phyloP scores from a whole-genome alignment of 352 stramenopile species.

The Phytophthora pini region DNA sequence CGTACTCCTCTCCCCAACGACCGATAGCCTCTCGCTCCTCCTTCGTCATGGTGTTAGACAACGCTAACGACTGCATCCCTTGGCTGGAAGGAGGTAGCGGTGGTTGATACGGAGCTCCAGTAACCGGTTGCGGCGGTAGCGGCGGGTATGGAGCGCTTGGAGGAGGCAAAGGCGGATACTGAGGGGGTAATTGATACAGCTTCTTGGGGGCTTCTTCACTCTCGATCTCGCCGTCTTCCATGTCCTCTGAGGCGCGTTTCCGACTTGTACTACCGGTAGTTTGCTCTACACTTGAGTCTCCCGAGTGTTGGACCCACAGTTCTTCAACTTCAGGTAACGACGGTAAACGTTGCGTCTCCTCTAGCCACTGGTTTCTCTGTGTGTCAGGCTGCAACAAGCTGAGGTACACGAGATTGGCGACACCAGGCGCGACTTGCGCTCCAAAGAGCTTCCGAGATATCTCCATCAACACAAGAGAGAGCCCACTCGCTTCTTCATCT shows the following conservation, averaged over 20 bases:
- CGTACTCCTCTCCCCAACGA: constrained; percentile 86
- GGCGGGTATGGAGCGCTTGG: constrained; percentile 16
- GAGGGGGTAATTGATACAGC: constrained; percentile 12
- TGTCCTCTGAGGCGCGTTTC: constrained; percentile 26
- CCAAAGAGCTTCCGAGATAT: constrained; percentile 65
- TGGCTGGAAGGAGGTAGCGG: constrained; percentile 10
- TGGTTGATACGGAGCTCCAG: constrained; percentile 16
- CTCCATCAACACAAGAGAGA: constrained; percentile 69
- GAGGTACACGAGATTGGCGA: constrained; percentile 80
- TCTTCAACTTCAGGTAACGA: constrained; percentile 44
- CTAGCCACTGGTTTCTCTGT: constrained; percentile 61
- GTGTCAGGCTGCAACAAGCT: constrained; percentile 59
- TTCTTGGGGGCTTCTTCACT: constrained; percentile 38
- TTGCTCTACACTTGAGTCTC: background rate
- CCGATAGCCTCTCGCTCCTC: constrained; percentile 80
- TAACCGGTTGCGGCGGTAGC: constrained; percentile 8
- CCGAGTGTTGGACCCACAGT: constrained; percentile 39
- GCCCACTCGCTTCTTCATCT: constrained; percentile 38
- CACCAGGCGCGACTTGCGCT: constrained; percentile 43
- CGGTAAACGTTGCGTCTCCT: constrained; percentile 63
- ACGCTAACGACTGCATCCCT: constrained; percentile 23
- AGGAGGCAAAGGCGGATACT: constrained; percentile 18
- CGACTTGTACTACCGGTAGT: background rate
- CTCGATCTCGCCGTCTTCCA: constrained; percentile 68
- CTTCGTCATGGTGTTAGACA: constrained; percentile 73